phyloP scores from a whole-genome alignment of 306 rosid species.

The Canavalia gladiata region DNA sequence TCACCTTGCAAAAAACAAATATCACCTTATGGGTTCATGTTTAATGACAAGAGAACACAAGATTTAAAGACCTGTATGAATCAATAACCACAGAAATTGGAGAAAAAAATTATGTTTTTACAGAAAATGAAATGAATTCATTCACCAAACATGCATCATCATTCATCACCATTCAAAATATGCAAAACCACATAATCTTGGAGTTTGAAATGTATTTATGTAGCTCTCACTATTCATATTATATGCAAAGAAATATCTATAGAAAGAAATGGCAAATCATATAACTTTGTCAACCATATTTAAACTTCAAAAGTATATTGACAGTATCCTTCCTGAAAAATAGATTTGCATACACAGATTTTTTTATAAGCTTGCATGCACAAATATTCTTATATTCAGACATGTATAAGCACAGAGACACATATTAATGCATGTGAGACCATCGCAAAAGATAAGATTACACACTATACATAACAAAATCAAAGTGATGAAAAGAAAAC shows the following conservation, averaged over 20 bases:
- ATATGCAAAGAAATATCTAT: conserved; percentile 17
- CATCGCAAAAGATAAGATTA: conserved; percentile 29
- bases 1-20: too few species aligned
- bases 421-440: neutral
- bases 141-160: conserved; percentile 3
- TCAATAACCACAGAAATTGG: conserved; percentile 30
- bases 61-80: conserved; percentile 15
- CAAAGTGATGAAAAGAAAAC: conserved; percentile 34
- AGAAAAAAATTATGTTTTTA: neutral
- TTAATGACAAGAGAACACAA: conserved; percentile 23
- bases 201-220: conserved; percentile 21
- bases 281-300: conserved; percentile 24
- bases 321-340: conserved; percentile 21
- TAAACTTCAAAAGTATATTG: conserved; percentile 28
- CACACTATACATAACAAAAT: conserved; percentile 10
- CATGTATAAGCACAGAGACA: neutral
- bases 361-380: too few species aligned
- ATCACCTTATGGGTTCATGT: neutral
- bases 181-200: conserved; percentile 18
- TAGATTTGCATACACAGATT: neutral
- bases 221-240: conserved; percentile 36
- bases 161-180: conserved; percentile 18
- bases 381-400: neutral
- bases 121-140: neutral
- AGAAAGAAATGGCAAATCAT: neutral